These are phyloP conservation scores for Sporothrix variecibatus DNA, from an alignment of 2,329 filamentous ascomycete genomes.

Conservation along the genomic window DNA sequence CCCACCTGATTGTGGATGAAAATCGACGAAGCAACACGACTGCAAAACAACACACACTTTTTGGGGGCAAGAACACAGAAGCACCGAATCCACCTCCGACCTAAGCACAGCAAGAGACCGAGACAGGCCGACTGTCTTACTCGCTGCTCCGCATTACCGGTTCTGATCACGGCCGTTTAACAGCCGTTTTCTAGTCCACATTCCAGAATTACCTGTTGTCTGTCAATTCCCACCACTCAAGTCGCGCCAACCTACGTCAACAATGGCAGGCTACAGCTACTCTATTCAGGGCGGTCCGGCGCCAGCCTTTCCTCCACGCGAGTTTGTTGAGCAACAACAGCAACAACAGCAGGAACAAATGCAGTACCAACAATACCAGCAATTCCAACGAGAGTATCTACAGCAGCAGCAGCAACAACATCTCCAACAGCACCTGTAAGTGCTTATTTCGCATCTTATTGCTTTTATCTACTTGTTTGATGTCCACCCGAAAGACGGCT, in stretches of 20 bases:
- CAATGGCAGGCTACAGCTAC: conserved; percentile 38
- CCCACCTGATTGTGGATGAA: background rate
- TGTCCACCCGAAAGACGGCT: background rate
- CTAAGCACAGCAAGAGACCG: background rate
- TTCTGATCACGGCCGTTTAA: background rate
- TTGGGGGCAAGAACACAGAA: background rate
- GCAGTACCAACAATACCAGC: conserved; percentile 21
- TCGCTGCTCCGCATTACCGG: background rate
- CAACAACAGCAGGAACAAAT: conserved; percentile 26
- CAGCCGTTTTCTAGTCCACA: background rate
- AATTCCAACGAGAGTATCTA: background rate
- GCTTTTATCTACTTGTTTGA: background rate
- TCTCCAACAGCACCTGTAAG: conserved; percentile 2
- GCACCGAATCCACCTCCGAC: background rate
- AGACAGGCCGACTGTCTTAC: conserved; percentile 4
- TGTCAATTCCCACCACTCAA: background rate
- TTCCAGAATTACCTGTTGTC: background rate
- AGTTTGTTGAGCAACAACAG: conserved; percentile 36
- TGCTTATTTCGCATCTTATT: background rate
- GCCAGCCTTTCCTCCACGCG: conserved; percentile 38
- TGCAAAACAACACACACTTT: too few species aligned
- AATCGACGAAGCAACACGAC: background rate
- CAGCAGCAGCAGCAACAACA: conserved; percentile 14
- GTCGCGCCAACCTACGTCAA: background rate
- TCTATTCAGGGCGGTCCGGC: conserved; percentile 42